Evolutionary conservation across 202 grass and related monocot genomes (phyloP).

Genomic region (Sporobolus alterniflorus): DNA sequence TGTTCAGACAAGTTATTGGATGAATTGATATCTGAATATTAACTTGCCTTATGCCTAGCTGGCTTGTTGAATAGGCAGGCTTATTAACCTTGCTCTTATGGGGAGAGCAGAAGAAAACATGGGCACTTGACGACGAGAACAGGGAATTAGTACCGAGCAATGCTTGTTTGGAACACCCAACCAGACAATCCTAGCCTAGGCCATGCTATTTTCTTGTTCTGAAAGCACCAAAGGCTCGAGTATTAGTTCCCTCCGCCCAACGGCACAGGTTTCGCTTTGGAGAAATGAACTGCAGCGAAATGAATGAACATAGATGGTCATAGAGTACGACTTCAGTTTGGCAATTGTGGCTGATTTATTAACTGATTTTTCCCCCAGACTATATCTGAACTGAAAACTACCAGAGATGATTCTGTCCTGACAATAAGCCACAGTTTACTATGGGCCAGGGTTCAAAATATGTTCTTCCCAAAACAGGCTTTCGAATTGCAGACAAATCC

Average conservation of each 20-base stretch:
- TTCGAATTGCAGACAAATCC: background rate
- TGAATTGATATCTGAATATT: too few species aligned
- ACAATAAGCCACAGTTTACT: background rate
- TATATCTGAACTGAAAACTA: background rate
- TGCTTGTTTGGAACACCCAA: background rate
- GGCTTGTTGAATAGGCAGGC: too few species aligned
- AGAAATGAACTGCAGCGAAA: background rate
- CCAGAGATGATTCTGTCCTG: background rate
- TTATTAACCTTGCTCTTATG: too few species aligned
- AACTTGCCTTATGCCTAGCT: too few species aligned
- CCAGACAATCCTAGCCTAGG: slow-evolving; percentile 4
- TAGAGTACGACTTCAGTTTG: background rate
- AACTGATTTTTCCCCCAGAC: too few species aligned
- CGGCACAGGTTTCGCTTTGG: background rate
- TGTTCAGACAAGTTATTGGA: too few species aligned
- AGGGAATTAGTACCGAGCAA: background rate
- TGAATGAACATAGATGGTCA: background rate
- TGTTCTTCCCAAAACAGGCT: background rate
- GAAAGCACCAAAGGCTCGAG: slow-evolving; percentile 13
- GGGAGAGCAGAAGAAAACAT: background rate
- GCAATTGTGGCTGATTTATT: background rate
- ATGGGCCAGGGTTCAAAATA: background rate
- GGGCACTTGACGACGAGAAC: background rate
- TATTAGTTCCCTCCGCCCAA: slow-evolving; percentile 24
- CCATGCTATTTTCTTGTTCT: background rate